Conservation (phyloP, 345 rosid species). For the Salix exigua region DNA sequence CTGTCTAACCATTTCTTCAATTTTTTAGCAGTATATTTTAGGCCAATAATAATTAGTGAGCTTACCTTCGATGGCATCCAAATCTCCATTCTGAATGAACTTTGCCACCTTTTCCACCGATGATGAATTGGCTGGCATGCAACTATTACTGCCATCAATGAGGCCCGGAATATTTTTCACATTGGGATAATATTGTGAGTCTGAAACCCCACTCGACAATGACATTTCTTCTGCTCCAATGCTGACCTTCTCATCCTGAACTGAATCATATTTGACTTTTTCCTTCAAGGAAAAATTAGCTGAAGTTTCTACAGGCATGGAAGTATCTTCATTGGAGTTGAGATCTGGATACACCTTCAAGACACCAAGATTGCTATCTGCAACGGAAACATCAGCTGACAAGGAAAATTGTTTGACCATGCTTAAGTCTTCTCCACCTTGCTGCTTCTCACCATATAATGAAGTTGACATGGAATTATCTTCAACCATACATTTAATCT, state of each 20-base stretch:
- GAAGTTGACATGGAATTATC: background rate
- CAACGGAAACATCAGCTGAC: slow-evolving; percentile 9
- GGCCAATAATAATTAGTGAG: background rate
- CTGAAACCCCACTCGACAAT: background rate
- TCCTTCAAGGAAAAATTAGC: slow-evolving; percentile 14
- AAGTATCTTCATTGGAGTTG: slow-evolving; percentile 11
- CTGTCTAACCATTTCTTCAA: background rate
- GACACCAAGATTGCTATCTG: slow-evolving; percentile 13
- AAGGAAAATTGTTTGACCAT: slow-evolving; percentile 19
- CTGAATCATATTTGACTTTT: slow-evolving; percentile 9
- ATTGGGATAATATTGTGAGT: background rate
- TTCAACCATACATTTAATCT: slow-evolving; percentile 4
- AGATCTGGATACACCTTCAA: slow-evolving; percentile 23
- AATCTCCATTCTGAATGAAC: slow-evolving; percentile 63
- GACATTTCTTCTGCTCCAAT: slow-evolving; percentile 18
- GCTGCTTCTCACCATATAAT: slow-evolving; percentile 19
- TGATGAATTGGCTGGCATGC: slow-evolving; percentile 27
- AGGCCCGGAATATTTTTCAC: slow-evolving; percentile 6
- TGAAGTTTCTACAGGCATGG: slow-evolving; percentile 23
- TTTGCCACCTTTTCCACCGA: slow-evolving; percentile 56
- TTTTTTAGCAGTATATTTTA: too few species aligned
- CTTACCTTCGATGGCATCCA: slow-evolving; percentile 63
- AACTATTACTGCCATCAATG: slow-evolving; percentile 21
- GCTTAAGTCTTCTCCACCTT: slow-evolving; percentile 24
- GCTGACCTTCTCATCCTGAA: slow-evolving; percentile 25